Base-by-base conservation (phyloP, 306 rosid species). In the Malus orientalis region DNA sequence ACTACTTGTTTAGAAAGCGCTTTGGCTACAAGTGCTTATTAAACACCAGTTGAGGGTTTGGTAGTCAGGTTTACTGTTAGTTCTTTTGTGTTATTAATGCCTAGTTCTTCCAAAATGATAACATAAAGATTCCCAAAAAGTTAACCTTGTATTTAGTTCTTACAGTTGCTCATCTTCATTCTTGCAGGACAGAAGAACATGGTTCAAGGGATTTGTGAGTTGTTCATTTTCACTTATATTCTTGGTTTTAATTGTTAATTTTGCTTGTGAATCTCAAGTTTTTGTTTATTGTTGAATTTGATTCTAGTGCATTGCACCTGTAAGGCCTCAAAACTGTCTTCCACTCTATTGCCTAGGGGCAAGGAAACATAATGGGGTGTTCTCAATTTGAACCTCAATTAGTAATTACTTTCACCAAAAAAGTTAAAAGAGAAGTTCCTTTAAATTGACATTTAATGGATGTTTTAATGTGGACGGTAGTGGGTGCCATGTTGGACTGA, bases 161-260 rank as follows among this genome's bases (percentile, higher is more conserved):
- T 67, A 92, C 81, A 54, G 65, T 81, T 80, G 79, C 3, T 71
- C 67, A 70, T 83, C 77, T 69, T 61, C 80, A 61, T 85, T 82
- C 69, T 86, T 78, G 84, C 96, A 96, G 98, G 98, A 91, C 76
- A 87, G 75, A 83, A 85, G 90, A 77, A 91, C 76, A 79, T 89
- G 99, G 99, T 92, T 92, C 73, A 86, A 76, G 83, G 87, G 74
- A 76, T 62, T 90, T 80, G 98, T 95, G 82, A 90, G 98, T 95
- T 70, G 65, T 73, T 81, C 82, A 15, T 79, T 69, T 63, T 67
- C 73, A 54, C 51, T 70, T 33, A 72, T 75, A 19, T 27, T 45
- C 60, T 75, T 60, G 18, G 29, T 63, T 76, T n/a, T 19, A 61
- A 53, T 23, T 70, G 60, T 61, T 27, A 25, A 59, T 25, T 18